phyloP scores from a whole-genome alignment of 2,329 filamentous ascomycete genomes.

The Biscogniauxia marginata region DNA sequence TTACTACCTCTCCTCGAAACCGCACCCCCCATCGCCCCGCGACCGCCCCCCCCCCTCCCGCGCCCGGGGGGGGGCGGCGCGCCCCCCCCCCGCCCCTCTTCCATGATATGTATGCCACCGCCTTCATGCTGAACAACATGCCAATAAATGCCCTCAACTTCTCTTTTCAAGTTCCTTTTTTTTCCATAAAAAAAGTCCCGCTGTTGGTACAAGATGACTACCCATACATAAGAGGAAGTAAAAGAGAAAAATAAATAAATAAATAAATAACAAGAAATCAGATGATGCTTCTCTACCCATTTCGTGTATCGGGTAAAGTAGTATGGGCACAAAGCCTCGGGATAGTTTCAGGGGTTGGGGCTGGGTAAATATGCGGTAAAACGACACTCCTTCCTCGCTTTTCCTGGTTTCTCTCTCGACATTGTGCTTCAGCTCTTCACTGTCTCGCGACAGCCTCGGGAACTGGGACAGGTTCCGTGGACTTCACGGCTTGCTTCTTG shows the following conservation, averaged over 20 bases:
- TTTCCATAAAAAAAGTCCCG: too few relatives aligned
- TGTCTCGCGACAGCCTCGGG: conserved; percentile 3
- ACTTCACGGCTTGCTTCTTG: conserved; percentile 50
- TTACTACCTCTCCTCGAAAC: too few relatives aligned
- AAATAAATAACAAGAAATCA: neutral
- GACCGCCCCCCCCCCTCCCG: too few relatives aligned
- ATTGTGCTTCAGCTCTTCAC: neutral
- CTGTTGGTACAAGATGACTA: too few relatives aligned
- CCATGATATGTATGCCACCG: too few relatives aligned
- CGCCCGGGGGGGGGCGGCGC: too few relatives aligned
- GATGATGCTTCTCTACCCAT: neutral
- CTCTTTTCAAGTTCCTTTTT: too few relatives aligned
- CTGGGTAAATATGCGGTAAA: neutral
- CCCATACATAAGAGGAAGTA: too few relatives aligned
- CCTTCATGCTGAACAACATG: too few relatives aligned
- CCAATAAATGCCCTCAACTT: too few relatives aligned
- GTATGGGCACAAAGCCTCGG: neutral
- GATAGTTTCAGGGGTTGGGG: neutral
- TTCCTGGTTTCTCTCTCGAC: conserved; percentile 1
- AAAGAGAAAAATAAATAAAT: neutral
- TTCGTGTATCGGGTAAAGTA: neutral
- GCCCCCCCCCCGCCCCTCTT: too few relatives aligned
- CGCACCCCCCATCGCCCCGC: too few relatives aligned
- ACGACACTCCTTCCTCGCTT: neutral
- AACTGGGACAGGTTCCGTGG: conserved; percentile 17